Evolutionary conservation across 2,329 filamentous ascomycete species (phyloP).

Genomic region (Exophiala oligosperma): DNA sequence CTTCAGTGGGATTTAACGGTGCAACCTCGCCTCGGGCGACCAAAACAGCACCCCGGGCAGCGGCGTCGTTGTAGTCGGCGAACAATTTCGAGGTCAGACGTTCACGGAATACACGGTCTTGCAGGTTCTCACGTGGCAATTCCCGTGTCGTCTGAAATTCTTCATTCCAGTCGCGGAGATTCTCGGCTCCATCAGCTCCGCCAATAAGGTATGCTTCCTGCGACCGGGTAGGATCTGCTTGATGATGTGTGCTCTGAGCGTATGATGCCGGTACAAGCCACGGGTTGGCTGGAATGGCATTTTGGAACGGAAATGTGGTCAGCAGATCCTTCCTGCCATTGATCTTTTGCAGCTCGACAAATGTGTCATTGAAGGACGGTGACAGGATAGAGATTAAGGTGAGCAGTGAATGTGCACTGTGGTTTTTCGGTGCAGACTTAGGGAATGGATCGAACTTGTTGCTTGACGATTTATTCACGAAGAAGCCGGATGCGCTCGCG

Average conservation of each 20-base stretch:
- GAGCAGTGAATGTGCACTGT: conserved; percentile 81
- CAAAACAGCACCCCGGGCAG: conserved; percentile 84
- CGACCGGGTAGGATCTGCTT: conserved; percentile 79
- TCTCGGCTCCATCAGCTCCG: conserved; percentile 91
- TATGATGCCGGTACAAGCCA: conserved; percentile 78
- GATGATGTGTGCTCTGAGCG: conserved; percentile 64
- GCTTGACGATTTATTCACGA: conserved; percentile 93
- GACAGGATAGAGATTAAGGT: conserved; percentile 77
- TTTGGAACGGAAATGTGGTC: conserved; percentile 92
- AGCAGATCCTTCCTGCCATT: conserved; percentile 85
- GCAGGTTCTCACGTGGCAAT: conserved; percentile 87
- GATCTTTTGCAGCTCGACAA: conserved; percentile 76
- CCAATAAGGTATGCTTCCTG: conserved; percentile 91
- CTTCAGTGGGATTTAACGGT: conserved; percentile 91
- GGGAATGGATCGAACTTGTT: conserved; percentile 92
- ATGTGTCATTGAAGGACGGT: conserved; percentile 75
- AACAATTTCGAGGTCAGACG: conserved; percentile 93
- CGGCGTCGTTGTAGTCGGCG: conserved; percentile 95
- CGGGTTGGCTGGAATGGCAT: conserved; percentile 85
- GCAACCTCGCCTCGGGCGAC: conserved; percentile 91
- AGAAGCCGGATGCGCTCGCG: conserved; percentile 91
- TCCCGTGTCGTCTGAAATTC: conserved; percentile 97
- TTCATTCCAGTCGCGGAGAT: conserved; percentile 96
- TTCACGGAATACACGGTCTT: conserved; percentile 94
- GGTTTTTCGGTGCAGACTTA: conserved; percentile 72